Evolutionary conservation across 306 rosid genomes (phyloP).

Genomic region (Dicorynia guianensis): DNA sequence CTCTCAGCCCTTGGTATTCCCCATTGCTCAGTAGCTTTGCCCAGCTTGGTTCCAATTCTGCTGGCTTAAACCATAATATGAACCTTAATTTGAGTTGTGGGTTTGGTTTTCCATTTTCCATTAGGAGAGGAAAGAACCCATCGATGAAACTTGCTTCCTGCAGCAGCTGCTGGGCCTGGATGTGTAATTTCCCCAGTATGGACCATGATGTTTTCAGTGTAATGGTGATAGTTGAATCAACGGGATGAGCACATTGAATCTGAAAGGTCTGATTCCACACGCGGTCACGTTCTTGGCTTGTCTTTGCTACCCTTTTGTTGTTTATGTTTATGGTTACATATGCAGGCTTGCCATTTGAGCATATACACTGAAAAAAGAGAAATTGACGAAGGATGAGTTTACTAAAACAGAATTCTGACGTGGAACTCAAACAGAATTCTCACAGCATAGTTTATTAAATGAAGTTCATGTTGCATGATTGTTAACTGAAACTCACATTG

Average conservation of each 20-base stretch:
- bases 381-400: conserved; percentile 3
- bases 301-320: conserved; percentile 63
- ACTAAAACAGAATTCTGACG: background rate
- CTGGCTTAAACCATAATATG: conserved; percentile 91
- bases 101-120: conserved; percentile 75
- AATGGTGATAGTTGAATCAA: conserved; percentile 63
- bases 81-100: conserved; percentile 70
- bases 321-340: conserved; percentile 75
- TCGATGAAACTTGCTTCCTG: conserved; percentile 69
- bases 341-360: conserved; percentile 67
- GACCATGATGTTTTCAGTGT: conserved; percentile 71
- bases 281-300: conserved; percentile 66
- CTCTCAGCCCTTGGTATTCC: conserved; percentile 71
- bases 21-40: conserved; percentile 53
- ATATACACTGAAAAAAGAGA: conserved; percentile 63
- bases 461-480: background rate
- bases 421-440: conserved; percentile 12
- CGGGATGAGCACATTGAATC: conserved; percentile 78
- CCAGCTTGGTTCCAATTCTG: conserved; percentile 72
- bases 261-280: conserved; percentile 94
- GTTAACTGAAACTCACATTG: conserved; percentile 59
- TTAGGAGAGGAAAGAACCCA: conserved; percentile 72
- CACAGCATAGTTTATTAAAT: background rate
- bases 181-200: conserved; percentile 71
- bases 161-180: conserved; percentile 61